Base-by-base conservation (phyloP, 2,329 filamentous ascomycete species). In the Penicillium sp. region DNA sequence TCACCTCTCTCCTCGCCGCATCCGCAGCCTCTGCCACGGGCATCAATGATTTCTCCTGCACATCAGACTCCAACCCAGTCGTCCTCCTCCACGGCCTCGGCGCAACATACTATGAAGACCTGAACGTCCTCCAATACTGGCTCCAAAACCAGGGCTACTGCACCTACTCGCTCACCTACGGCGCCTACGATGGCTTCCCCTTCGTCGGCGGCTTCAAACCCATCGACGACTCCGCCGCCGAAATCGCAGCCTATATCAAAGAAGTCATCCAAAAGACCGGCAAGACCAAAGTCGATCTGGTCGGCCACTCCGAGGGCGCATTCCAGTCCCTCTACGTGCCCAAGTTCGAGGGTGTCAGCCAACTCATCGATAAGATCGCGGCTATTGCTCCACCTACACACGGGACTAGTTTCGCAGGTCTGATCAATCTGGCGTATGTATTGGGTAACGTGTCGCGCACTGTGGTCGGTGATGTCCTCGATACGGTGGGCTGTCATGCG, bases 271-370 rank as follows among this genome's bases (percentile, higher is more conserved):
- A 69, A 5, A 70, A 73, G 59, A 78, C 78, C 2, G 75, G 73
- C 10, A 73, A 75, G 4, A 46, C 57, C n/a, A 78, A 77, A 52
- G 69, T 81, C 33, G 74, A 80, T 57, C 59, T 80, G 0, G 76
- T 81, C 16, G 79, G 79, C 7, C 78, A 81, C 64, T 80, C 78
- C 2, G 79, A 81, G 64, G 79, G 79, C 46, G 79, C 70, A 6
- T 78, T 80, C 57, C 77, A 79, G 59, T 58, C 74, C 1, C 66
- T 81, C 2, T 78, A 78, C 54, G 75, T 77, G 10, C 75, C 75
- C n/a, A 78, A 78, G 49, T 76, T 77, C 63, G 68, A 75, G 26
- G 67, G 69, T 2, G 71, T 76, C 3, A 57, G 72, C 19, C 57
- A 62, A 10, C 45, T 73, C 7, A 52, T 78, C 14, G 73, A 77